phyloP scores from a whole-genome alignment of 768 basidiomycete species.

The Boletellus ananiceps region DNA sequence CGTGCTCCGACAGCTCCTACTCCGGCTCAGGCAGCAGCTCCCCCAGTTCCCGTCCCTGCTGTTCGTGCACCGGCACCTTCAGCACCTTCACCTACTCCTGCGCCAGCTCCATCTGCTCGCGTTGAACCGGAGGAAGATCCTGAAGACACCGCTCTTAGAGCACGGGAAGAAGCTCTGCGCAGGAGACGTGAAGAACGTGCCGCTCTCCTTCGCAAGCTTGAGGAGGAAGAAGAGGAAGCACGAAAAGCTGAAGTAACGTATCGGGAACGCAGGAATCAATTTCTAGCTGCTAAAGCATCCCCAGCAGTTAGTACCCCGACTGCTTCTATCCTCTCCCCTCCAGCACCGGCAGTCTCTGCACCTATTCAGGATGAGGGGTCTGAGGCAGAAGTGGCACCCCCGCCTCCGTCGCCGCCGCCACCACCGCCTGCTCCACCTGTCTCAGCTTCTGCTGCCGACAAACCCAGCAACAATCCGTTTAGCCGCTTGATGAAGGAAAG shows the following conservation, averaged over 20 bases:
- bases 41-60: constrained; percentile 21
- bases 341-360: constrained; percentile 30
- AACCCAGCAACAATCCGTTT: constrained; percentile 76
- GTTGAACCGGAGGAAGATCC: constrained; percentile 56
- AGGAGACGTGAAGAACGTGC: constrained; percentile 72
- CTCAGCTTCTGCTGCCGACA: constrained; percentile 35
- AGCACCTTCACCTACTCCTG: constrained; percentile 50
- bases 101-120: constrained; percentile 18
- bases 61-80: constrained; percentile 30
- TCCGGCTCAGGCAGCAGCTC: constrained; percentile 18
- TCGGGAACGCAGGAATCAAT: constrained; percentile 29
- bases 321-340: constrained; percentile 33
- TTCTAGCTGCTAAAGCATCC: constrained; percentile 37
- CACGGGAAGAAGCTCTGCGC: constrained; percentile 64
- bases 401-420: constrained; percentile 32
- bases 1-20: constrained; percentile 21
- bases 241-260: constrained; percentile 43
- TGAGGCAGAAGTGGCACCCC: constrained; percentile 23
- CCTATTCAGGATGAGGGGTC: constrained; percentile 10
- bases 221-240: constrained; percentile 60
- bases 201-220: constrained; percentile 64
- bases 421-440: constrained; percentile 25
- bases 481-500: constrained; percentile 58
- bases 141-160: constrained; percentile 68
- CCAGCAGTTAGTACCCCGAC: constrained; percentile 26